These are phyloP conservation scores for Abrus precatorius DNA, from an alignment of 306 rosid species.

Conservation along the genomic window DNA sequence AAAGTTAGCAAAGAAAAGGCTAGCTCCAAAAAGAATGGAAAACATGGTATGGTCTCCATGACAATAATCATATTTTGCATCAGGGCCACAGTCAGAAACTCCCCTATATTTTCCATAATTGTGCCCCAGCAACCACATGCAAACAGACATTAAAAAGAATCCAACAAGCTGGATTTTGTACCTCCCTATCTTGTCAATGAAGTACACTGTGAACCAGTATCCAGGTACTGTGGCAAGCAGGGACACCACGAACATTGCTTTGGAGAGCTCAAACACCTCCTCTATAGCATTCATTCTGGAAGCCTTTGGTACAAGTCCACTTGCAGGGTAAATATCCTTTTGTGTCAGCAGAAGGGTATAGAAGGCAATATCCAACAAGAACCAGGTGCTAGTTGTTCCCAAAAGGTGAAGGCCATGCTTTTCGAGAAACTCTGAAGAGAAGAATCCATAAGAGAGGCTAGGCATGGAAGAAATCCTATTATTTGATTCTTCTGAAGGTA, in stretches of 20 bases:
- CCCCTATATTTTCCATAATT: constrained; percentile 50
- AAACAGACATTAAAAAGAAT: constrained; percentile 65
- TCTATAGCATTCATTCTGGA: constrained; percentile 69
- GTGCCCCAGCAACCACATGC: constrained; percentile 61
- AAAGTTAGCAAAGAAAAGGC: constrained; percentile 83
- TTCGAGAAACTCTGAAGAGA: constrained; percentile 56
- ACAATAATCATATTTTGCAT: constrained; percentile 25
- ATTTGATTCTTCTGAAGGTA: constrained; percentile 29
- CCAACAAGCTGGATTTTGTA: constrained; percentile 66
- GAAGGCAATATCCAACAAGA: constrained; percentile 74
- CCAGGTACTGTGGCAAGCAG: constrained; percentile 74
- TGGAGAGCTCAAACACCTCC: constrained; percentile 68
- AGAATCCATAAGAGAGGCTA: constrained; percentile 55
- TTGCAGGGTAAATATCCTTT: constrained; percentile 71
- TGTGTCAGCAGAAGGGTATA: constrained; percentile 69
- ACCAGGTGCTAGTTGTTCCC: constrained; percentile 76
- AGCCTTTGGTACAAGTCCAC: constrained; percentile 62
- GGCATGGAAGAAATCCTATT: background rate
- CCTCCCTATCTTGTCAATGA: constrained; percentile 70
- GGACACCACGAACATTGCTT: constrained; percentile 71
- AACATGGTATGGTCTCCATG: constrained; percentile 47
- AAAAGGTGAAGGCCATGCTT: constrained; percentile 67
- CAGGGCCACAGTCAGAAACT: constrained; percentile 27
- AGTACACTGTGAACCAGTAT: constrained; percentile 72
- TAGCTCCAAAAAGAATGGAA: constrained; percentile 60